Evolutionary conservation across 2,329 filamentous ascomycete genomes (phyloP).

Genomic region (Fusarium proliferatum): DNA sequence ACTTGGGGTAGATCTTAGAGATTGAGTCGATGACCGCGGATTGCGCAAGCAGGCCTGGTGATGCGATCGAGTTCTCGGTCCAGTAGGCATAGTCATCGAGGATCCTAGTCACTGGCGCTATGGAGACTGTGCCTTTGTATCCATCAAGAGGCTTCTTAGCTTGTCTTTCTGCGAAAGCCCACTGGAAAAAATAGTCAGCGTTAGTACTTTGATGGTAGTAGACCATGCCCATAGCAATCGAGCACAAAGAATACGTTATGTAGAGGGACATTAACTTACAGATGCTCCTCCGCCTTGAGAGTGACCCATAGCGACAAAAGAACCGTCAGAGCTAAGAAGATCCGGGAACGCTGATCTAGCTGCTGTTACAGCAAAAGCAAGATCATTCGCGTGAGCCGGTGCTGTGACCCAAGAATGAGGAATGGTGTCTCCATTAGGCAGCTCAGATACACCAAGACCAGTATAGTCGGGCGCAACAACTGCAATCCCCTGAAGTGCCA

Average conservation of each 20-base stretch:
- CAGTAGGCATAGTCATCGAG: constrained; percentile 18
- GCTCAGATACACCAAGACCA: constrained; percentile 21
- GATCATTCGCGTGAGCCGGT: constrained; percentile 29
- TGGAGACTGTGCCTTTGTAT: constrained; percentile 24
- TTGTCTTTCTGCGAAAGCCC: constrained; percentile 29
- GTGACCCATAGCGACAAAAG: constrained; percentile 3
- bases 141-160: constrained; percentile 21
- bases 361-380: constrained; percentile 23
- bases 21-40: constrained; percentile 15
- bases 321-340: neutral
- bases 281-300: neutral
- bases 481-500: constrained; percentile 29
- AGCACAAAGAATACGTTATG: accelerated
- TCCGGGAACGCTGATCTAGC: constrained; percentile 18
- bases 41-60: constrained; percentile 6
- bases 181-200: neutral
- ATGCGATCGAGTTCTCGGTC: constrained; percentile 2
- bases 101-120: constrained; percentile 27
- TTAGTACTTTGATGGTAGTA: neutral
- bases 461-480: constrained; percentile 32
- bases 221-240: neutral
- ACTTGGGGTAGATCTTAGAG: constrained; percentile 20
- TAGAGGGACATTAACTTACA: neutral
- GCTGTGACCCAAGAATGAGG: constrained; percentile 22
- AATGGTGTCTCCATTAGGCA: constrained; percentile 19